phyloP scores from a whole-genome alignment of 306 rosid species.

The Vigna reflexopilosa region DNA sequence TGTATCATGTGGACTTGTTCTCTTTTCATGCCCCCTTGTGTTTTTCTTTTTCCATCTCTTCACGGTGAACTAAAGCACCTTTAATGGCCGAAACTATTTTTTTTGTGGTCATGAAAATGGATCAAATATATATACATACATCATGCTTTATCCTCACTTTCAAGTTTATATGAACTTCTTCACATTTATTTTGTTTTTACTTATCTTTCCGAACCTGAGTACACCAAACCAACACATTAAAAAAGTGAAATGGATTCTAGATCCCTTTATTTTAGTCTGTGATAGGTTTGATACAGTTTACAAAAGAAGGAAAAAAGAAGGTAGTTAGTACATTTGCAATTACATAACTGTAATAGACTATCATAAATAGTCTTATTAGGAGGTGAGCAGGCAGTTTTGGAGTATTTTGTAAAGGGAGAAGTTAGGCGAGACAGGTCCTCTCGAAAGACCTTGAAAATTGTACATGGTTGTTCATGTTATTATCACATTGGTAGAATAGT shows the following conservation, averaged over 20 bases:
- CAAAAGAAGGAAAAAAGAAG: too few species aligned
- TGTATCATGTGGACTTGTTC: neutral
- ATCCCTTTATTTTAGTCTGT: neutral
- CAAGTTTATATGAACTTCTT: neutral
- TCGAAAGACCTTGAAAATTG: too few species aligned
- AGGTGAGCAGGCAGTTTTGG: too few species aligned
- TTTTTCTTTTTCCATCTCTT: neutral
- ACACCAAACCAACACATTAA: neutral
- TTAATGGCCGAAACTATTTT: slow-evolving; percentile 1
- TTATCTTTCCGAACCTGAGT: neutral
- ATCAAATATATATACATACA: too few species aligned
- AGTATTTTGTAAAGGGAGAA: too few species aligned
- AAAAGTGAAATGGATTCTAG: neutral
- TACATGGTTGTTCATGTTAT: too few species aligned
- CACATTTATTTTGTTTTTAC: neutral
- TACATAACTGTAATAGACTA: too few species aligned
- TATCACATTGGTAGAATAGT: too few species aligned
- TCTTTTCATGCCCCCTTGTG: neutral
- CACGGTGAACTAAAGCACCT: slow-evolving; percentile 11
- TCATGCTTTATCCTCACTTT: neutral
- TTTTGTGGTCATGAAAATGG: slow-evolving; percentile 7
- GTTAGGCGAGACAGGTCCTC: too few species aligned
- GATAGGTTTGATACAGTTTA: too few species aligned
- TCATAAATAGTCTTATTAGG: too few species aligned
- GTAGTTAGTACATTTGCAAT: too few species aligned